These are phyloP conservation scores for Amoebophrya sp. DNA, from an alignment of 169 alveolate genomes.

Conservation along the genomic window DNA sequence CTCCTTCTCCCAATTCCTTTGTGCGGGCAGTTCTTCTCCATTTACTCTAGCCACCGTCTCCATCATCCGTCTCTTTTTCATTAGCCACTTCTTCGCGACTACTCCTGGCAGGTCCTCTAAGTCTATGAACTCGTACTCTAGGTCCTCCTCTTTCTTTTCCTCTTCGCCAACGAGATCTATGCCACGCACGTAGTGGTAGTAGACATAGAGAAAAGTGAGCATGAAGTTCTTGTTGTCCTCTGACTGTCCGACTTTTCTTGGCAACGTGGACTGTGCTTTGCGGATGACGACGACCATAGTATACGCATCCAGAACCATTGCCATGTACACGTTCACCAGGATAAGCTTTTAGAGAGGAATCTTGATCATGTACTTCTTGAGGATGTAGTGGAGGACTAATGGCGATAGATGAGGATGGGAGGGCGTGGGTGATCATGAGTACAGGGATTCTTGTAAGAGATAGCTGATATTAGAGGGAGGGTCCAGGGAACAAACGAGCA, in stretches of 20 bases:
- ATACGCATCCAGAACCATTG: not conserved
- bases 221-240: not conserved
- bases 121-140: not conserved
- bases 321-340: conserved; percentile 18
- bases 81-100: conserved; percentile 1
- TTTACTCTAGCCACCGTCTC: not conserved
- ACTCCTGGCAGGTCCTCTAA: not conserved
- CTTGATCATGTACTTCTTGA: too few relatives aligned
- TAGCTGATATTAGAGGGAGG: too few relatives aligned
- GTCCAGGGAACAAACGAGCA: too few relatives aligned
- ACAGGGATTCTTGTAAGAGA: too few relatives aligned
- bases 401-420: too few relatives aligned
- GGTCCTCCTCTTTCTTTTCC: conserved; percentile 8
- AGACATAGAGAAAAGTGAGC: not conserved
- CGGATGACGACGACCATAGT: not conserved
- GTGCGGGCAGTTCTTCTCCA: not conserved
- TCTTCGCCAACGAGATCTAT: conserved; percentile 5
- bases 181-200: conserved; percentile 10
- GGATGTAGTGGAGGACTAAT: too few relatives aligned
- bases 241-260: not conserved
- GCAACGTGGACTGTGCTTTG: not conserved
- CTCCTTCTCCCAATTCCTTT: not conserved
- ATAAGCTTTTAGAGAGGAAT: too few relatives aligned
- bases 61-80: not conserved
- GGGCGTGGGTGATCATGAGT: too few relatives aligned